phyloP scores from a whole-genome alignment of 2,329 filamentous ascomycete species.

The Penicillium occitanis region DNA sequence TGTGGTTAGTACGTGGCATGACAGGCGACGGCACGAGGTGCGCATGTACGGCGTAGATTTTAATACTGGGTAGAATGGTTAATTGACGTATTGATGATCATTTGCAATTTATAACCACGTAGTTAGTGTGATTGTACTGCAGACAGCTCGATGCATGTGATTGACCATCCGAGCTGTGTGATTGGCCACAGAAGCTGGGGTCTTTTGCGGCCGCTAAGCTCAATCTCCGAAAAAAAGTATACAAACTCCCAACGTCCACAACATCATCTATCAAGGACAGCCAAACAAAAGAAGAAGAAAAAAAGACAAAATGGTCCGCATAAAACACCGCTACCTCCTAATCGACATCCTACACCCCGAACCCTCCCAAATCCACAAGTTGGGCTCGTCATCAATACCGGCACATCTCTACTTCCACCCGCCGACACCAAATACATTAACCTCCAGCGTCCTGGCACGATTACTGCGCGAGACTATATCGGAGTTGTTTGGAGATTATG shows the following conservation, averaged over 20 bases:
- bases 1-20: slow-evolving; percentile 19
- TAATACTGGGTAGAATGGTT: slow-evolving; percentile 22
- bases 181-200: background rate
- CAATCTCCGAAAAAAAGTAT: background rate
- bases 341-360: slow-evolving; percentile 87
- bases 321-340: slow-evolving; percentile 95
- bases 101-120: background rate
- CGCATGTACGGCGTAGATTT: slow-evolving; percentile 22
- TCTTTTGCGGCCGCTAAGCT: background rate
- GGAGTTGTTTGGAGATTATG: slow-evolving; percentile 83
- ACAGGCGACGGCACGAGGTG: slow-evolving; percentile 19
- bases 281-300: background rate
- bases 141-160: background rate
- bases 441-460: slow-evolving; percentile 63
- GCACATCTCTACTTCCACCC: slow-evolving; percentile 70
- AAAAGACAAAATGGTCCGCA: slow-evolving; percentile 68
- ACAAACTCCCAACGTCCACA: background rate
- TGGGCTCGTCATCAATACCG: slow-evolving; percentile 44
- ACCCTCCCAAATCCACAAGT: slow-evolving; percentile 25
- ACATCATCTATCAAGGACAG: background rate
- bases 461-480: slow-evolving; percentile 70
- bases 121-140: background rate
- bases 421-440: slow-evolving; percentile 72
- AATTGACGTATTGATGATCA: slow-evolving; percentile 2
- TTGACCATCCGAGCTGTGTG: background rate